Base-by-base conservation (phyloP, 768 basidiomycete genomes). In the Steccherinum ochraceum region DNA sequence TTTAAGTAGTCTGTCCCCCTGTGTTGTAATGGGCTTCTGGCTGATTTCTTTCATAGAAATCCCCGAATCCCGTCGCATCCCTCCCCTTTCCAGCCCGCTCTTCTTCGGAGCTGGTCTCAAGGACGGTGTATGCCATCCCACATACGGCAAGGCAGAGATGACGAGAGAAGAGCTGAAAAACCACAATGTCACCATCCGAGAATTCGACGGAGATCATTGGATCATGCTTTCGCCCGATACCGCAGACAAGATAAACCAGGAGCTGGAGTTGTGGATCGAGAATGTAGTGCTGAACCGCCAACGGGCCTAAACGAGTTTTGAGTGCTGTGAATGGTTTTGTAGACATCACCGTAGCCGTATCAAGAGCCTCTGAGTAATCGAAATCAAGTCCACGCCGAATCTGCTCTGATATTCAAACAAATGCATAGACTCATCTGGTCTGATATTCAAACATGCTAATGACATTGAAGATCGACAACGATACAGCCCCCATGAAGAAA, bases 91-190 rank as follows among this genome's bases (percentile, higher is more conserved):
- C 13, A 23, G 39, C 13, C 54, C 54, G 1, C 20, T 55, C 16
- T 55, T 55, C 41, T 55, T 48, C 47, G 54, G 54, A 24, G 51
- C 54, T 7, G 40, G 50, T 3, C 30, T 26, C 39, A 20, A 48
- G 19, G 54, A 55, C 35, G 47, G 30, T 27, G 39, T 55, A 21
- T 51, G 50, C 50, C 21, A 64, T 48, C 56, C 60, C 23, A 60
- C 11, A 2, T 20, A 19, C 18, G 45, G 26, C 3, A 27, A 46
- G 11, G 25, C 18, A 4, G 16, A 16, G 24, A 44, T 46, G n/a
- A 16, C 26, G 3, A 24, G 23, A n/a, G 24, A 44, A 30, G 12
- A 4, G 5, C 44, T 52, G 18, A 46, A 45, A 24, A 21, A 52
- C 5, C 50, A 52, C 45, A 46, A 35, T 21, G 45, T 52, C 7